These are phyloP conservation scores for Talaromyces sp. DNA, from an alignment of 2,329 filamentous ascomycete genomes.

Conservation along the genomic window DNA sequence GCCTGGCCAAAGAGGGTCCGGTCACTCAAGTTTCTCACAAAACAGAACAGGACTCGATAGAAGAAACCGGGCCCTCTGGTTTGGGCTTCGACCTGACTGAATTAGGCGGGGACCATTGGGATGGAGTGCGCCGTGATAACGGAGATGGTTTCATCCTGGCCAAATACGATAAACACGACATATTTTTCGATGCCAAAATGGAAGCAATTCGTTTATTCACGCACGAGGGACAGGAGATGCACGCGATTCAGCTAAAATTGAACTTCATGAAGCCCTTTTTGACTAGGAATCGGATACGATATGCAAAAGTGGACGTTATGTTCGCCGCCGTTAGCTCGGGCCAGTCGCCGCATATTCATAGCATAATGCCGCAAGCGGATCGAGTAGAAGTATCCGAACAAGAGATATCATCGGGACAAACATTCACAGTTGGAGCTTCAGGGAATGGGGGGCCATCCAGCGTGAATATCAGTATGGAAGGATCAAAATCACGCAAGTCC, in stretches of 20 bases:
- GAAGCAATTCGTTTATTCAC: background rate
- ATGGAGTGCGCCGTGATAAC: constrained; percentile 3
- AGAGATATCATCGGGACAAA: constrained; percentile 8
- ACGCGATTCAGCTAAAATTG: constrained; percentile 9
- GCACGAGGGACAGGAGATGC: constrained; percentile 5
- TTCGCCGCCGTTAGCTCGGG: background rate
- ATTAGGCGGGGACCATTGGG: background rate
- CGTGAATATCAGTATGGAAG: constrained; percentile 9
- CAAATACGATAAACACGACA: constrained; percentile 8
- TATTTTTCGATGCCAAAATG: constrained; percentile 9
- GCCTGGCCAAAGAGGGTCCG: background rate
- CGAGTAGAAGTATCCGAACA: constrained; percentile 8
- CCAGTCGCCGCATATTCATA: background rate
- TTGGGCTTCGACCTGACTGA: background rate
- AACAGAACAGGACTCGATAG: background rate
- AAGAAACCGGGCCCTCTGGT: background rate
- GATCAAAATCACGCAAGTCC: constrained; percentile 9
- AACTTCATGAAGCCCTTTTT: constrained; percentile 9
- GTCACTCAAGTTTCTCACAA: too few relatives aligned
- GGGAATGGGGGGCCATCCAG: background rate
- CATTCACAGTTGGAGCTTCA: background rate
- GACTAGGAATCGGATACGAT: background rate
- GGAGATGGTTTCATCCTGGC: constrained; percentile 5
- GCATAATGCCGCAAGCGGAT: constrained; percentile 9
- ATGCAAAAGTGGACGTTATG: constrained; percentile 3